Evolutionary conservation across 495 filamentous ascomycete species (phyloP), one percentile per base, ranked within the genome.

Genomic region (Daldinia loculata): DNA sequence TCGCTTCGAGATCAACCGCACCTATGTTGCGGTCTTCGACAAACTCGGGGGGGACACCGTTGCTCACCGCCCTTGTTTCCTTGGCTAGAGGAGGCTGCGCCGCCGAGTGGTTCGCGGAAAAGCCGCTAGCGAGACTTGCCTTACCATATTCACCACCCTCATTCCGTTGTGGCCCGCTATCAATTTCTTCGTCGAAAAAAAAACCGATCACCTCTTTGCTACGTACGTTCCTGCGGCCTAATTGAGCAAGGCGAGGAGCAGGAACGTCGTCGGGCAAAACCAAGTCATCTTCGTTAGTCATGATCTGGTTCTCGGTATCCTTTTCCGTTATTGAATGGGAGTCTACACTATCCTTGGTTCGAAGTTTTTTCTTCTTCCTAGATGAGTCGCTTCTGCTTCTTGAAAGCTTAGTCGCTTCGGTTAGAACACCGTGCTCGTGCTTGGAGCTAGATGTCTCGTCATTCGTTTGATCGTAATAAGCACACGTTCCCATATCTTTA

Each of bases 151-250:
- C 38, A 41, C 12, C 34, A 51, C 22, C 38, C 27, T 29, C 57
- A n/a, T 22, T 55, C 19, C 22, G 65, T 30, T 30, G 34, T 27
- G 48, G 57, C 15, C 14, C 36, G 30, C 29, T 32, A 38, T 76
- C 66, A 22, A 38, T 55, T 61, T 74, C 70, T 38, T 77, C 70
- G 9, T 77, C 72, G 9, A 76, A 75, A 29, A 80, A 32, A 52
- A 77, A 77, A 6, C 83, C 82, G 36, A 85, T 79, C 9, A 85
- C 59, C 38, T 85, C 83, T 43, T 68, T 80, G 61, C 83, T 85
- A 55, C 75, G 80, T 56, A 83, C 71, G 61, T 77, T 75, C 65
- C 74, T 84, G 34, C 76, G 79, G n/a, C 76, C 75, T 2, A 83
- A 68, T 17, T 65, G 76, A 22, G 77, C 81, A 36, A 83, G 74